Conservation (phyloP, 2,329 filamentous ascomycete species). For the Acephala macrosclerotiorum region DNA sequence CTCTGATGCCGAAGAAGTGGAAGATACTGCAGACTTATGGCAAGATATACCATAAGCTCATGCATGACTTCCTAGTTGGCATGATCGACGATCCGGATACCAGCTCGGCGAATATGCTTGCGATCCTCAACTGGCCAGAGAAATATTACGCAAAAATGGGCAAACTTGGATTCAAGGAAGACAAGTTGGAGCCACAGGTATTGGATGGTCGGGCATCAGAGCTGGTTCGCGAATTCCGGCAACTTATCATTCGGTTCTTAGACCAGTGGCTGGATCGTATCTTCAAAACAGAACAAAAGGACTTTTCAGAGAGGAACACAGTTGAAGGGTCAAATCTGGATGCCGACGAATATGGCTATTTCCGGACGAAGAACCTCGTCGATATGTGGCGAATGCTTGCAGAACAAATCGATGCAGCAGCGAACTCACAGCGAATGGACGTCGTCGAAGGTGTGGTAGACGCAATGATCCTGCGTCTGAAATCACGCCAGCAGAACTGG, state of each 20-base stretch:
- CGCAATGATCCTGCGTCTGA: constrained; percentile 90
- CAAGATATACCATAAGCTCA: constrained; percentile 88
- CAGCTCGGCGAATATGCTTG: constrained; percentile 86
- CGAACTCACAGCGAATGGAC: constrained; percentile 84
- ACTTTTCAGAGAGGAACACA: constrained; percentile 77
- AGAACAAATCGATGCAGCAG: constrained; percentile 88
- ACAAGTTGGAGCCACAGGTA: constrained; percentile 83
- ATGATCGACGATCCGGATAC: constrained; percentile 85
- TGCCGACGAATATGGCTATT: constrained; percentile 86
- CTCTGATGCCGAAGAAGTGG: constrained; percentile 95
- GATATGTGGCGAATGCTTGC: constrained; percentile 98
- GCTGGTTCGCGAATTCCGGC: constrained; percentile 90
- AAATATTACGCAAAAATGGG: constrained; percentile 97
- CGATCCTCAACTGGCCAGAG: constrained; percentile 93
- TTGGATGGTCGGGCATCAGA: constrained; percentile 91
- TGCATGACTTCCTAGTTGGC: constrained; percentile 90
- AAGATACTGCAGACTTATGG: constrained; percentile 91
- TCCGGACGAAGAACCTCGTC: constrained; percentile 88
- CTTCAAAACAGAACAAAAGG: constrained; percentile 79
- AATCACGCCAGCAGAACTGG: constrained; percentile 84
- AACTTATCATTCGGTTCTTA: constrained; percentile 92
- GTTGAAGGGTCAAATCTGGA: constrained; percentile 80
- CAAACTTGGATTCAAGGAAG: constrained; percentile 80
- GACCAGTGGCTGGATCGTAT: constrained; percentile 99
- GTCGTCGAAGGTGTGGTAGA: constrained; percentile 96